Percentiles rank a stretch among this genome's conserved stretches.
phyloP scores from a whole-genome alignment of 176 grass and related monocot species.

The Oryza officinalis region DNA sequence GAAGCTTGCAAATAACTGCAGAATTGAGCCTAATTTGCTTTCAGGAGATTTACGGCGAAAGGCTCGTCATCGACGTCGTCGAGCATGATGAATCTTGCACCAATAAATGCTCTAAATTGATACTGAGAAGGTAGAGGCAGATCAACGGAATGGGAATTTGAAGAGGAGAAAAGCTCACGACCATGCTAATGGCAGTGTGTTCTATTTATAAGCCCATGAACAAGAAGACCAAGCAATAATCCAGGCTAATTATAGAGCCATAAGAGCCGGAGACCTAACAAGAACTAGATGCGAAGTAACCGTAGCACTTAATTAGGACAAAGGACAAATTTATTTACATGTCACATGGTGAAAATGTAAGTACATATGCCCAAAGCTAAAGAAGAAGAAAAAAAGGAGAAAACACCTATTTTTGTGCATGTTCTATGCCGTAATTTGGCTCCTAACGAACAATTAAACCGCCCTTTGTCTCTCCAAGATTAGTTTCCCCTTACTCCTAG shows the following conservation, averaged over 20 bases:
- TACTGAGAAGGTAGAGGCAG: neutral
- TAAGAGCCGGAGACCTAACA: conserved; percentile 37
- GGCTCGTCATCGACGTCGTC: conserved; percentile 20
- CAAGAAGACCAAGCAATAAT: conserved; percentile 25
- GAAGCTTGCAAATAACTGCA: neutral
- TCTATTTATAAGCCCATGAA: conserved; percentile 59
- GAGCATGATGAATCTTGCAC: conserved; percentile 32
- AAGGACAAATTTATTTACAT: conserved; percentile 25
- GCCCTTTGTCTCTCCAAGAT: conserved; percentile 31
- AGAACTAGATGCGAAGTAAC: conserved; percentile 38
- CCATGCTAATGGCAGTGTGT: conserved; percentile 26
- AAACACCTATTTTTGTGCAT: conserved; percentile 49
- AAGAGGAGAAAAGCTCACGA: conserved; percentile 2
- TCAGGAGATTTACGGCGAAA: conserved; percentile 36
- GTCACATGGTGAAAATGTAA: conserved; percentile 21
- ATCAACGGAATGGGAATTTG: neutral
- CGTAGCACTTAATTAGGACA: conserved; percentile 47
- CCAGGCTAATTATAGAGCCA: conserved; percentile 46
- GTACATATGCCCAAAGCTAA: neutral
- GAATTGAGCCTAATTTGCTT: conserved; percentile 10
- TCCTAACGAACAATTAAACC: conserved; percentile 29
- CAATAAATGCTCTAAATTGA: neutral
- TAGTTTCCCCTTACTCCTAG: conserved; percentile 49
- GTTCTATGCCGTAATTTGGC: conserved; percentile 34
- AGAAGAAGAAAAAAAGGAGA: conserved; percentile 18